Evolutionary conservation across 768 basidiomycete species (phyloP).

Genomic region (Pleurotus tuoliensis): DNA sequence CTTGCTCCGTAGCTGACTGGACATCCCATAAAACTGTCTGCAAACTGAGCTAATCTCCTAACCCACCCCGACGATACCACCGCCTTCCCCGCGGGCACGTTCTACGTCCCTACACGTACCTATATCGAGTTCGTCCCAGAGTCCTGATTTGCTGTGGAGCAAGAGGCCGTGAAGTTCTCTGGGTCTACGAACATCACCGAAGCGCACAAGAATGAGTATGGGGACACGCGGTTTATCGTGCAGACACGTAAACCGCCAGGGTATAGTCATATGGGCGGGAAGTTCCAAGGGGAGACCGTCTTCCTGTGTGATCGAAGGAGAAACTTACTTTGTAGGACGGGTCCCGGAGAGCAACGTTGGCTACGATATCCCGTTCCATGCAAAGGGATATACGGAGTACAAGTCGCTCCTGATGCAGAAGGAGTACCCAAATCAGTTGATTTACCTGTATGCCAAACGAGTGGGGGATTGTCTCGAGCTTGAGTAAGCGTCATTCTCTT

Average conservation of each 20-base stretch:
- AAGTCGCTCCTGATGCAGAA: slow-evolving; percentile 6
- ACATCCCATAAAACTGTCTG: slow-evolving; percentile 14
- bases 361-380: slow-evolving; percentile 15
- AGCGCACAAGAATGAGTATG: slow-evolving; percentile 17
- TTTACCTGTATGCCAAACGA: slow-evolving; percentile 10
- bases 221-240: slow-evolving; percentile 16
- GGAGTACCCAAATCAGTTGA: slow-evolving; percentile 8
- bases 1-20: slow-evolving; percentile 16
- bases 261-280: background rate
- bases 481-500: slow-evolving; percentile 11
- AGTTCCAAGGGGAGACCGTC: slow-evolving; percentile 9
- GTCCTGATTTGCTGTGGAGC: slow-evolving; percentile 17
- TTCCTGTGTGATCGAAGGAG: slow-evolving; percentile 13
- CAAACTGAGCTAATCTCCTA: slow-evolving; percentile 15
- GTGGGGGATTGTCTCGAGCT: slow-evolving; percentile 18
- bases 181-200: slow-evolving; percentile 9
- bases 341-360: slow-evolving; percentile 12
- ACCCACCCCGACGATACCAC: slow-evolving; percentile 6
- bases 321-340: slow-evolving; percentile 10
- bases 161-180: slow-evolving; percentile 16
- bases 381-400: slow-evolving; percentile 13
- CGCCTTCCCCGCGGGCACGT: slow-evolving; percentile 12
- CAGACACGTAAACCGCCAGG: background rate
- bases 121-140: slow-evolving; percentile 16
- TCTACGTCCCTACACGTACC: too few species aligned